Conservation (phyloP, 169 alveolate species). For the Eimeria maxima region DNA sequence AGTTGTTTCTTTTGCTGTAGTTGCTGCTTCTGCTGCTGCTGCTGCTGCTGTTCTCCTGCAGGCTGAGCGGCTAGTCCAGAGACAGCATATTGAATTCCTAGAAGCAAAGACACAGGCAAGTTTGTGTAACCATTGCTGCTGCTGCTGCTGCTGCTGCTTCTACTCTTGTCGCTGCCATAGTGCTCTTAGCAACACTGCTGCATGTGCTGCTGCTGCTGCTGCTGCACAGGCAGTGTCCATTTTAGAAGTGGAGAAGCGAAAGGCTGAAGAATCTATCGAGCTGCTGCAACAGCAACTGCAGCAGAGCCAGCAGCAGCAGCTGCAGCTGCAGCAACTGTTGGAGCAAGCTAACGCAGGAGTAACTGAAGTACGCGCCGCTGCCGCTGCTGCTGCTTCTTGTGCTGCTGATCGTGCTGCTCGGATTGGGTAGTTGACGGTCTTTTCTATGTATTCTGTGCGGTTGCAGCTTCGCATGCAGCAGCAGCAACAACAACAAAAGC, state of each 20-base stretch:
- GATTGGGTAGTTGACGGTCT: background rate
- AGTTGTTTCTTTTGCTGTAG: background rate
- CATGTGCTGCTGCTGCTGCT: conserved; percentile 23
- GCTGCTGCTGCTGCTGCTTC: conserved; percentile 5
- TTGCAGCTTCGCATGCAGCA: conserved; percentile 38
- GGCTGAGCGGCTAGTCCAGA: conserved; percentile 27
- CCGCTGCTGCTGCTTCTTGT: background rate
- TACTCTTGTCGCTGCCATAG: background rate
- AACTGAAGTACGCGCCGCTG: background rate
- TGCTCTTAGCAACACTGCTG: background rate
- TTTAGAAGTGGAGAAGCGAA: conserved; percentile 55
- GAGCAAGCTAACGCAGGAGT: conserved; percentile 23
- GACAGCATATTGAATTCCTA: conserved; percentile 32
- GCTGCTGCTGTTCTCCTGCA: background rate
- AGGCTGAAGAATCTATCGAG: conserved; percentile 13
- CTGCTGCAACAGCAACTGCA: conserved; percentile 58
- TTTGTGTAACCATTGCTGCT: background rate
- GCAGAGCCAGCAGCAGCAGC: conserved; percentile 35
- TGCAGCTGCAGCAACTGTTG: conserved; percentile 52
- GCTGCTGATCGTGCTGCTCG: background rate
- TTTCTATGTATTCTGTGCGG: background rate
- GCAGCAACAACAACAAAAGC: conserved; percentile 44
- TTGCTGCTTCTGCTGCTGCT: conserved; percentile 20
- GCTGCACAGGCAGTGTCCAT: conserved; percentile 15
- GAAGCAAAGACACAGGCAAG: conserved; percentile 43